Base-by-base conservation (phyloP, 2,329 filamentous ascomycete genomes). In the Cladophialophora immunda region DNA sequence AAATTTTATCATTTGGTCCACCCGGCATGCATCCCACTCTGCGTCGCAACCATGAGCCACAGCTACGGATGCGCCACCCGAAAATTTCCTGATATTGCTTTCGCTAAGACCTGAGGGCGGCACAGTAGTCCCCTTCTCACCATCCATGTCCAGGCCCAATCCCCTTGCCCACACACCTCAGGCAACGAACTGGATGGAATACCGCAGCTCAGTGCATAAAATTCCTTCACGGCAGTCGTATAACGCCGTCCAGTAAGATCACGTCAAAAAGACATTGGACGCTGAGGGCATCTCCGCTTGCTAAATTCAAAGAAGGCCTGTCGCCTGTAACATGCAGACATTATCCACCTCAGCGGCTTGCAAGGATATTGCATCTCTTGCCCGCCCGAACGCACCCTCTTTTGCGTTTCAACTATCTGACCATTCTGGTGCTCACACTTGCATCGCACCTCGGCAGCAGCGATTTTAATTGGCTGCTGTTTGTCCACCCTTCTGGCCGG, bases 11-110 rank as follows among this genome's bases (percentile, higher is more conserved):
- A 30, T 25, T n/a, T 32, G 52, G 27, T 56, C 63, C 66, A 68
- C 62, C 53, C 36, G 38, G 27, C 22, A 15, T 53, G 56, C 66
- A 68, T 68, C 47, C 57, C 62, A 68, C 66, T 65, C 66, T 68
- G 62, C 66, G 54, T 30, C 45, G 66, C 62, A 65, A 68, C 66
- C 58, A 59, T 63, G 62, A 63, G 66, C 66, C 66, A 65, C 62
- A 63, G 29, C 13, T 27, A 32, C 47, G 58, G 53, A 58, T 59
- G 30, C 59, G 66, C 66, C 66, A 66, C 66, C 63, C 66, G 62
- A 63, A 68, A 60, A 34, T 32, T 60, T 58, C 62, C 63, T 60
- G 55, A 57, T 52, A 32, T 17, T 36, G 34, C 50, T 56, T 5
- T 27, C 55, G 47, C 66, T 59, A 65, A 56, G 55, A 32, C 9